Conservation (phyloP, 2,329 filamentous ascomycete species). For the Talaromyces sp. region DNA sequence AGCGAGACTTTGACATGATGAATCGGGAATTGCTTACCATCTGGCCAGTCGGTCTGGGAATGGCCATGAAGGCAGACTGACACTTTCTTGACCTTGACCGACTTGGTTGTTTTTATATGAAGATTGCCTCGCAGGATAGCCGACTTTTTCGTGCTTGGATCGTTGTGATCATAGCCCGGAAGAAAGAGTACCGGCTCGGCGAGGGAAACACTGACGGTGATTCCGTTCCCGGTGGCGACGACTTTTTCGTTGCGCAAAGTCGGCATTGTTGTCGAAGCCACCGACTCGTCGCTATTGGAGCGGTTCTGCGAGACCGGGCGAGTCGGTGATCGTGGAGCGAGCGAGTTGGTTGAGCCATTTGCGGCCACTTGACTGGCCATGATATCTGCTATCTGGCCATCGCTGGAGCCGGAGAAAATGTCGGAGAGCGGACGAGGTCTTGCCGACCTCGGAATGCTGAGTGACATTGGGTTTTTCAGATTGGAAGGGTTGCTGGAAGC, state of each 20-base stretch:
- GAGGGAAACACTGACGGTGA: slow-evolving; percentile 43
- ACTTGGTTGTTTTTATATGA: slow-evolving; percentile 77
- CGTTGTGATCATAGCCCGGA: slow-evolving; percentile 46
- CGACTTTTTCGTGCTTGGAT: slow-evolving; percentile 59
- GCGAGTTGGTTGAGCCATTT: slow-evolving; percentile 10
- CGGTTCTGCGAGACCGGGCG: slow-evolving; percentile 18
- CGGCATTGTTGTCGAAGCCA: slow-evolving; percentile 23
- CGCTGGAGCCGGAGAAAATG: slow-evolving; percentile 29
- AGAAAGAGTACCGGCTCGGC: slow-evolving; percentile 47
- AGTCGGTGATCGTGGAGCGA: not conserved
- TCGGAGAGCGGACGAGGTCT: slow-evolving; percentile 31
- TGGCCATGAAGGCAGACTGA: slow-evolving; percentile 81
- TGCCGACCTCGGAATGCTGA: slow-evolving; percentile 21
- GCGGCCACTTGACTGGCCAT: slow-evolving; percentile 16
- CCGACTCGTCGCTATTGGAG: slow-evolving; percentile 17
- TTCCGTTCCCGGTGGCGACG: slow-evolving; percentile 46
- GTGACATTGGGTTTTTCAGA: slow-evolving; percentile 18
- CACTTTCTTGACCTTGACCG: slow-evolving; percentile 87
- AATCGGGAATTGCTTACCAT: slow-evolving; percentile 49
- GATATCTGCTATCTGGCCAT: slow-evolving; percentile 28
- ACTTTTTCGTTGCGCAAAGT: slow-evolving; percentile 42
- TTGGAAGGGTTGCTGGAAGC: slow-evolving; percentile 22
- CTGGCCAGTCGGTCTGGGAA: slow-evolving; percentile 91
- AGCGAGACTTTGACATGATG: not conserved
- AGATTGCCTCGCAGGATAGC: slow-evolving; percentile 82